Evolutionary conservation across 1,284 basidiomycete species (phyloP).

Genomic region (Tylopilus orsonianus): DNA sequence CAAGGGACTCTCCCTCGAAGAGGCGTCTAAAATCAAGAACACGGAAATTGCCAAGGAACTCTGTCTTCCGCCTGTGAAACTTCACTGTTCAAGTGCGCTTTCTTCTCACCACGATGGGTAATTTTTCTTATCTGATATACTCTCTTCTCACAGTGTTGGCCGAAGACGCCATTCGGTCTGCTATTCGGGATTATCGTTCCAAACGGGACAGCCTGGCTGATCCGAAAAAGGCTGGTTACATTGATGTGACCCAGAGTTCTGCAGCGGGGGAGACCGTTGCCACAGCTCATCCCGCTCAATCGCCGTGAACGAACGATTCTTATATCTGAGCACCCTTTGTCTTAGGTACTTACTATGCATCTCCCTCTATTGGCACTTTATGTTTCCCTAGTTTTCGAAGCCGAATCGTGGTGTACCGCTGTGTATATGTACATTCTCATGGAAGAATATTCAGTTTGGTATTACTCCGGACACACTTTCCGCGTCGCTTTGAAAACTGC

Average conservation of each 20-base stretch:
- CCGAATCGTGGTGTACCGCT: constrained; percentile 1
- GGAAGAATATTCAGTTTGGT: constrained; percentile 9
- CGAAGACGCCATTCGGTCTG: constrained; percentile 96
- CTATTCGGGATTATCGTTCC: constrained; percentile 88
- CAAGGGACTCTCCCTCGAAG: constrained; percentile 91
- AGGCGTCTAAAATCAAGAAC: constrained; percentile 96
- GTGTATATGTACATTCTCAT: constrained; percentile 21
- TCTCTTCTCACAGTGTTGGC: constrained; percentile 72
- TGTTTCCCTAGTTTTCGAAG: constrained; percentile 15
- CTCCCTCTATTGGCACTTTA: constrained; percentile 18
- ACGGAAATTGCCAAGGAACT: constrained; percentile 99
- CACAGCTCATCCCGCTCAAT: constrained; percentile 55
- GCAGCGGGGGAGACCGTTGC: constrained; percentile 66
- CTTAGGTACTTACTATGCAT: constrained; percentile 1
- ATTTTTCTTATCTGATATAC: constrained; percentile 22
- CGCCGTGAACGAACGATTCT: constrained; percentile 12
- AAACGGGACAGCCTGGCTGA: constrained; percentile 64
- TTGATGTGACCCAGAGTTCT: constrained; percentile 76
- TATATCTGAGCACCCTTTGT: constrained; percentile 1
- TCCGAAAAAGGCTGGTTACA: constrained; percentile 61
- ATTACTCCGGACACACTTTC: no score
- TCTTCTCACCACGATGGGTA: constrained; percentile 6
- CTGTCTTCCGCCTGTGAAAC: constrained; percentile 94
- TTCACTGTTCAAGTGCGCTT: constrained; percentile 80
- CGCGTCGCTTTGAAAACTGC: no score